phyloP scores from a whole-genome alignment of 225 moss, liverwort and hornwort species.

The Sphagnum contortum region DNA sequence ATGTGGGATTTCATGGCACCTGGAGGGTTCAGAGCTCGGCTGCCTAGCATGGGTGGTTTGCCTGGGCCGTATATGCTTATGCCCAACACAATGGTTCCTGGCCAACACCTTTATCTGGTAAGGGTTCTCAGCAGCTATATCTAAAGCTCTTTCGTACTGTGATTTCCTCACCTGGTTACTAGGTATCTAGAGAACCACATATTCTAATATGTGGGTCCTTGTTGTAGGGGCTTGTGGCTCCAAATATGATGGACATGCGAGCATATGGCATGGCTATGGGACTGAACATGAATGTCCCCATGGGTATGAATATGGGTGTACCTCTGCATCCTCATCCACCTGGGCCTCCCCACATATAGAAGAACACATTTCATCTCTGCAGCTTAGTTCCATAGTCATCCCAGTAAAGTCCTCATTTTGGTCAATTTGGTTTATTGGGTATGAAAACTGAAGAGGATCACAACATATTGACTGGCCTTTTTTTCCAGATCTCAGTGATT shows the following conservation, averaged over 20 bases:
- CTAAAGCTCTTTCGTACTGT: background rate
- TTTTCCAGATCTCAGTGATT: too few species aligned
- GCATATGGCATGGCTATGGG: constrained; percentile 44
- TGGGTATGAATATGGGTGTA: constrained; percentile 52
- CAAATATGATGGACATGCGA: constrained; percentile 59
- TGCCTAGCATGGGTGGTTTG: constrained; percentile 21
- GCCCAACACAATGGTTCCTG: constrained; percentile 45
- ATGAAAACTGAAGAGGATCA: too few species aligned
- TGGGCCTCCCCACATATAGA: constrained; percentile 15
- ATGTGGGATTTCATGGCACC: constrained; percentile 35
- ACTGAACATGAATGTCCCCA: constrained; percentile 45
- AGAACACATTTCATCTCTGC: too few species aligned
- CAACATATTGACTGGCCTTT: too few species aligned
- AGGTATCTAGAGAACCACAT: background rate
- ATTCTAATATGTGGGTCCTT: constrained; percentile 3
- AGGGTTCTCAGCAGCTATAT: background rate
- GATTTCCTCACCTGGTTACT: background rate
- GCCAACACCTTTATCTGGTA: constrained; percentile 32
- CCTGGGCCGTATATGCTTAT: constrained; percentile 45
- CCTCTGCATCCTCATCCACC: constrained; percentile 49
- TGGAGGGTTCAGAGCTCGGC: constrained; percentile 36
- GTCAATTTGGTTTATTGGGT: too few species aligned
- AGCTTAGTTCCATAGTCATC: too few species aligned
- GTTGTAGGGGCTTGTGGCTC: constrained; percentile 56
- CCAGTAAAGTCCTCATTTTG: too few species aligned